phyloP scores from a whole-genome alignment of 2,329 filamentous ascomycete genomes.

The Endoconidiophora polonica region DNA sequence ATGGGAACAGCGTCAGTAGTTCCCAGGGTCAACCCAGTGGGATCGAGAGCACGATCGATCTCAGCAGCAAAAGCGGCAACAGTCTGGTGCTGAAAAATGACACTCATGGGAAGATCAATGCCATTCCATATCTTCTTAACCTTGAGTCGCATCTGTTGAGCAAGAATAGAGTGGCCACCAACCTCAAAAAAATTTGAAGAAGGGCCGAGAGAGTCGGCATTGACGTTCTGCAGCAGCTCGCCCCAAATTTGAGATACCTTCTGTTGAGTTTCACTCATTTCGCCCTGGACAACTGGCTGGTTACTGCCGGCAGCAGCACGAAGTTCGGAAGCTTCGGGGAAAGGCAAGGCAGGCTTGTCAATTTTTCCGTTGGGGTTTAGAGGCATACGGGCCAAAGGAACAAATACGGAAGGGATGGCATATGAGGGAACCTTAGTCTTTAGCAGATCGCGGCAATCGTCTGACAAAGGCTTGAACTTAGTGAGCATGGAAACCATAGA shows the following conservation, averaged over 20 bases:
- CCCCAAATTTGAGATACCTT: conserved; percentile 13
- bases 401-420: conserved; percentile 21
- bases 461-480: conserved; percentile 22
- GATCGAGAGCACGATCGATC: conserved; percentile 17
- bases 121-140: conserved; percentile 19
- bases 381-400: conserved; percentile 18
- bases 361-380: conserved; percentile 59
- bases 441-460: conserved; percentile 23
- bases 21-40: conserved; percentile 19
- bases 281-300: conserved; percentile 32
- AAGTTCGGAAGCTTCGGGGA: conserved; percentile 30
- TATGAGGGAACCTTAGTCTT: conserved; percentile 22
- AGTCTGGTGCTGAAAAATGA: conserved; percentile 19
- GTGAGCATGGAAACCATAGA: conserved; percentile 20
- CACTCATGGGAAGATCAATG: conserved; percentile 20
- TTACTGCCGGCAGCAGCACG: conserved; percentile 10
- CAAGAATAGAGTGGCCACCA: conserved; percentile 34
- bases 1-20: conserved; percentile 13
- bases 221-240: conserved; percentile 14
- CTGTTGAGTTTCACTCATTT: conserved; percentile 19
- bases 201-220: conserved; percentile 15
- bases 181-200: conserved; percentile 24
- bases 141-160: conserved; percentile 30
- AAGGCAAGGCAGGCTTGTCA: conserved; percentile 61
- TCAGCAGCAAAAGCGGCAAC: conserved; percentile 19